Percentiles rank a stretch among this genome's conserved stretches.
Conservation (phyloP, 108 stramenopile genomes). For the Halocafeteria seosinensis region DNA sequence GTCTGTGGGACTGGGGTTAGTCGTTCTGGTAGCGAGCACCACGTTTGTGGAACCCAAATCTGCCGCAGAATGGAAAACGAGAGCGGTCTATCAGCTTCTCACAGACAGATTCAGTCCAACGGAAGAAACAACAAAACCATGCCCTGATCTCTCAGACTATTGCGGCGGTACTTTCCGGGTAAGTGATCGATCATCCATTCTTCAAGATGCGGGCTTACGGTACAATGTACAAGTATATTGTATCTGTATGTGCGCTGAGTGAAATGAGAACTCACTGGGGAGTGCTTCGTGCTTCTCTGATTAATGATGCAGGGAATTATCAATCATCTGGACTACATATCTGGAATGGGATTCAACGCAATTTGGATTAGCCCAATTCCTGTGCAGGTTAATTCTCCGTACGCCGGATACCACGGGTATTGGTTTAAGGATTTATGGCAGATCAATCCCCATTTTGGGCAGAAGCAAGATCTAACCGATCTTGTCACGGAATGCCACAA, state of each 20-base stretch:
- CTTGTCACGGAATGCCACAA: background rate
- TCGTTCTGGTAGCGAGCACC: too few species aligned
- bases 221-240: too few species aligned
- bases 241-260: too few species aligned
- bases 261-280: too few species aligned
- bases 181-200: too few species aligned
- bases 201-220: too few species aligned
- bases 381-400: background rate
- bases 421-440: background rate
- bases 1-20: too few species aligned
- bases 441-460: background rate
- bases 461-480: background rate
- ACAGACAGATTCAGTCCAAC: background rate
- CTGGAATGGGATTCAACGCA: background rate
- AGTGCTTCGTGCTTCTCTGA: too few species aligned
- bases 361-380: background rate
- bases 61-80: background rate
- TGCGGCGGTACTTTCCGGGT: background rate
- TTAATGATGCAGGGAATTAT: too few species aligned
- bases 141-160: background rate
- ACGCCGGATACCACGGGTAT: background rate
- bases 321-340: background rate
- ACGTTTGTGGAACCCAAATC: too few species aligned
- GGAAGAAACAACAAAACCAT: background rate
- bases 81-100: background rate